Evolutionary conservation across 192 early-diverging fungal species (phyloP), one percentile per base, ranked within the genome.

Genomic region (Backusella liffmaniae): DNA sequence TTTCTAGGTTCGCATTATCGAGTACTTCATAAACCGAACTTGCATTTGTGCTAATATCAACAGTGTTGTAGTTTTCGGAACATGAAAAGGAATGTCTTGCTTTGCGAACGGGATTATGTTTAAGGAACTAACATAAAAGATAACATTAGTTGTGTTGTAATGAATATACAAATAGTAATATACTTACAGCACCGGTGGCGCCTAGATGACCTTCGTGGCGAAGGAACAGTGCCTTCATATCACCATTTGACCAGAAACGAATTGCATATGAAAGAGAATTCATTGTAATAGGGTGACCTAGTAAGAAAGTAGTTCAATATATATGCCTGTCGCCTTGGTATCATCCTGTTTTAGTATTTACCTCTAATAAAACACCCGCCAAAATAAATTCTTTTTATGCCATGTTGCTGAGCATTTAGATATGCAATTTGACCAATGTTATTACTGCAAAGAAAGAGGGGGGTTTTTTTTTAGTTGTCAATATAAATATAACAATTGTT

Each of bases 401-500:
- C 92, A 83, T 98, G 98, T 30, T 92, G 88, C 78, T 96, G 92
- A 6, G 98, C 98, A 79, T 98, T 98, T 72, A 99, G 84, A 77
- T 96, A 99, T 0, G 97, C 98, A 72, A 99, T 98, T 83, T 99
- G 98, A 32, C 98, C 97, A 89, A 99, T 96, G 82, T 98, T 99
- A 87, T 99, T 99, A 80, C 94, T 91, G 75, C 2, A 74, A 51
- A 71, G 9, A 46, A 26, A 4, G 7, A 5, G 3, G 32, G 32
- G 32, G 30, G 21, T 53, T 37, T 37, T 37, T 37, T 37, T 8
- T 39, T 10, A 10, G 37, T 39, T 62, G 56, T 62, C 56, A 59
- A 59, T 59, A 59, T n/a, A 46, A 39, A 65, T 12, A 49, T 29
- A 51, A 5, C 13, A 68, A 13, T 46, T 16, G 51, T n/a, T 35